Conservation (phyloP, 1,139 yeast genomes). For the Suhomyces bolitotheri region DNA sequence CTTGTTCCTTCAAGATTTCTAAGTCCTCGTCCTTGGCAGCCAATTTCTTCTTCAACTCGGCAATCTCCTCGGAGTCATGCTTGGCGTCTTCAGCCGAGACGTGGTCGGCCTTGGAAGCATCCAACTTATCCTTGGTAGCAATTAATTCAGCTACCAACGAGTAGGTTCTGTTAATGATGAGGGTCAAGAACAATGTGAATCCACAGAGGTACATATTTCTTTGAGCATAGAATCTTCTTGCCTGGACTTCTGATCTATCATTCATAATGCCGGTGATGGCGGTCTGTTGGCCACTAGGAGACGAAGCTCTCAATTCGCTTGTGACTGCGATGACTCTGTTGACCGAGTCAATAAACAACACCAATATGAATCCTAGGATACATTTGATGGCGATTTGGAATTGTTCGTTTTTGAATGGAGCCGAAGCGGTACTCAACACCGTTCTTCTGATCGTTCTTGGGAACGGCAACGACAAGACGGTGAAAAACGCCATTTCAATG, state of each 20-base stretch:
- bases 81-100: slow-evolving; percentile 13
- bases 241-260: slow-evolving; percentile 79
- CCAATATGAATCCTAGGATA: slow-evolving; percentile 77
- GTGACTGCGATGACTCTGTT: slow-evolving; percentile 78
- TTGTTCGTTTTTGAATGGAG: slow-evolving; percentile 70
- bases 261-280: slow-evolving; percentile 31
- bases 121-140: slow-evolving; percentile 58
- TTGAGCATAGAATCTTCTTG: slow-evolving; percentile 92
- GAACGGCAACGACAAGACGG: slow-evolving; percentile 79
- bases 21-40: slow-evolving; percentile 64
- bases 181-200: slow-evolving; percentile 85
- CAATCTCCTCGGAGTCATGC: slow-evolving; percentile 39
- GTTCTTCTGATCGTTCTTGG: slow-evolving; percentile 76
- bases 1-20: slow-evolving; percentile 68
- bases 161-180: slow-evolving; percentile 85
- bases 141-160: slow-evolving; percentile 76
- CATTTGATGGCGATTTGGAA: slow-evolving; percentile 80
- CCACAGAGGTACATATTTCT: slow-evolving; percentile 97
- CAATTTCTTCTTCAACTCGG: slow-evolving; percentile 54
- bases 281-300: slow-evolving; percentile 19
- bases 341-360: slow-evolving; percentile 84
- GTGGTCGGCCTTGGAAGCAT: slow-evolving; percentile 39
- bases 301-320: slow-evolving; percentile 50
- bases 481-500: slow-evolving; percentile 78
- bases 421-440: slow-evolving; percentile 60